Evolutionary conservation across 2,329 filamentous ascomycete species (phyloP).

Genomic region (Colletotrichum trifolii): DNA sequence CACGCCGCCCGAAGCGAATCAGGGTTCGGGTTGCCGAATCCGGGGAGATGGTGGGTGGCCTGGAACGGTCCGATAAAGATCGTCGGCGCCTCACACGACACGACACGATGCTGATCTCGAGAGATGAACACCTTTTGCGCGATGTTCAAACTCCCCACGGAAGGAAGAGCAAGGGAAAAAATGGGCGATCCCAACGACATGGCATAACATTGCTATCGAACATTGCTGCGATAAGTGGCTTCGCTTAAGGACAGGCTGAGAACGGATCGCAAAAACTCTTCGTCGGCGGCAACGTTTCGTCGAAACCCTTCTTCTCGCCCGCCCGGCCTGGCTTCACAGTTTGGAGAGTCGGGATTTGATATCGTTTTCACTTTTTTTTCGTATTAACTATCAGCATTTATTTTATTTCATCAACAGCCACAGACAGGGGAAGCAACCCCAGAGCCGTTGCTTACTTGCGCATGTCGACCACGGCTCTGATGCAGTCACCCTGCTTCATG

Average conservation of each 20-base stretch:
- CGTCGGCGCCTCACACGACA: neutral
- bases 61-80: neutral
- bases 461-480: conserved; percentile 89
- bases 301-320: neutral
- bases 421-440: conserved; percentile 21
- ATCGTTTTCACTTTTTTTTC: conserved; percentile 36
- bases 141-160: neutral
- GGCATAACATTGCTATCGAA: conserved; percentile 23
- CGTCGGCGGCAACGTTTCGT: conserved; percentile 17
- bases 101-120: neutral
- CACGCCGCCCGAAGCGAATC: conserved; percentile 6
- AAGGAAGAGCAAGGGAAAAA: neutral
- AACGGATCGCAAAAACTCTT: neutral
- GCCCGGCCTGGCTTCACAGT: conserved; percentile 33
- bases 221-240: conserved; percentile 1
- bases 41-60: conserved; percentile 1
- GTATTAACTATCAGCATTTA: conserved; percentile 35
- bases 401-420: conserved; percentile 11
- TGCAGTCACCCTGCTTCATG: conserved; percentile 98
- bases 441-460: conserved; percentile 44
- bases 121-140: too few species aligned
- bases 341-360: conserved; percentile 22
- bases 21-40: conserved; percentile 3
- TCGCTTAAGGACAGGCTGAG: conserved; percentile 12
- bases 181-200: conserved; percentile 1